Percentiles rank a stretch among this genome's conserved stretches.
Conservation (phyloP, 148 eudicot species). For the Camellia sinensis region DNA sequence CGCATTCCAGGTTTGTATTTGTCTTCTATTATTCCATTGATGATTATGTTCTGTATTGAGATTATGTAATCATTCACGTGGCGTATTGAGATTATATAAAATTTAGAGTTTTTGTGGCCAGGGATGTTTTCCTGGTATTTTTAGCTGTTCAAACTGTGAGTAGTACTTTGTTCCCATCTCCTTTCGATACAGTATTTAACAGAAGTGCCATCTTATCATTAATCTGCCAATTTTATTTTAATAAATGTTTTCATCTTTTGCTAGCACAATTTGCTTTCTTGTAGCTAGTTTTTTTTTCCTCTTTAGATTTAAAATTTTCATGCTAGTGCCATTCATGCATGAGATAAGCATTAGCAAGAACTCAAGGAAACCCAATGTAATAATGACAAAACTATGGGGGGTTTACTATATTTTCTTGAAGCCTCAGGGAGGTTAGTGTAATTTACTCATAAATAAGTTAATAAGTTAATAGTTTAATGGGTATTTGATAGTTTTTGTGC, state of each 20-base stretch:
- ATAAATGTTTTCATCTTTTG: not conserved
- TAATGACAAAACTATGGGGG: no score
- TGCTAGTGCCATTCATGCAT: not conserved
- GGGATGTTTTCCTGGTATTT: constrained; percentile 84
- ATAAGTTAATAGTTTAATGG: no score
- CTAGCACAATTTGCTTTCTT: not conserved
- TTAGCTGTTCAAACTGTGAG: constrained; percentile 87
- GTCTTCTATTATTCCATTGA: no score
- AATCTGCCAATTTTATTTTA: not conserved
- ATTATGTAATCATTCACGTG: no score
- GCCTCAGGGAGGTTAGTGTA: no score
- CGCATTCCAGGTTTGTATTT: no score
- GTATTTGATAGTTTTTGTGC: no score
- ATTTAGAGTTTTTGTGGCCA: constrained; percentile 82
- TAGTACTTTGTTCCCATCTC: constrained; percentile 11
- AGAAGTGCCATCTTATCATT: not conserved
- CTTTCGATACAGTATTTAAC: not conserved
- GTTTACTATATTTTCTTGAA: no score
- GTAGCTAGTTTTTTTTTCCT: not conserved
- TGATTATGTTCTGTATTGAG: no score
- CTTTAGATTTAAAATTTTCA: not conserved
- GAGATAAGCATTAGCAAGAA: not conserved
- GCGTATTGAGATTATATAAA: no score
- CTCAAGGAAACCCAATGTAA: not conserved
- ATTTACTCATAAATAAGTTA: not conserved